Base-by-base conservation (phyloP, 129 eudicot genomes). In the Apium graveolens region DNA sequence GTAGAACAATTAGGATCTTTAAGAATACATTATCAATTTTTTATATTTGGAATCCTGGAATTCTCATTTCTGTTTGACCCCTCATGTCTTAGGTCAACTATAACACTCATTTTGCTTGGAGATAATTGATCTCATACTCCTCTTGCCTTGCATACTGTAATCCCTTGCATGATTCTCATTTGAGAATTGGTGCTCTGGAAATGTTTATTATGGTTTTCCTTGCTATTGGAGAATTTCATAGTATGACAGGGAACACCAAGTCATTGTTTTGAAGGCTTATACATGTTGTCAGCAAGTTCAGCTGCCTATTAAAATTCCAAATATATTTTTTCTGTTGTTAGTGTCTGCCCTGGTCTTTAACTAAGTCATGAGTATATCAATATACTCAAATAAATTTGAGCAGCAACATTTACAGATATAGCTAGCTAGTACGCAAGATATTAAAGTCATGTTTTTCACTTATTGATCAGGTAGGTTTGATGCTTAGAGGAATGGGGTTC, bases 401-500 rank as follows among this genome's bases (percentile, higher is more conserved):
- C n/a, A 39, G 75, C 11, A n/a, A 8, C 1, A 38, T n/a, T 11
- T 21, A 72, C 27, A 20, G 3, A 20, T 44, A n/a, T n/a, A 39
- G 16, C 16, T 60, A 70, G 29, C 21, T 27, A 73, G 24, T 42
- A 5, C 34, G 4, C 65, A 24, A 60, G 32, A n/a, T 9, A n/a
- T 7, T 24, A 26, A 17, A 60, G 68, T 60, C 32, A n/a, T 10
- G 32, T 60, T 7, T 8, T 73, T 44, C 62, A 10, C 69, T 63
- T 44, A 10, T 29, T 55, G 66, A 48, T 80, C 86, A 95, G 99
- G 99, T 95, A 43, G 99, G 99, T 9, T 86, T 95, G 84, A 92
- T 92, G 97, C 96, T 95, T 51, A 89, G 99, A 82, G 99, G 99
- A 68, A 95, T 95, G 97, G 99, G 99, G 76, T 95, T 95, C 76